Conservation (phyloP, 129 eudicot species). For the Helichrysum umbraculigerum region DNA sequence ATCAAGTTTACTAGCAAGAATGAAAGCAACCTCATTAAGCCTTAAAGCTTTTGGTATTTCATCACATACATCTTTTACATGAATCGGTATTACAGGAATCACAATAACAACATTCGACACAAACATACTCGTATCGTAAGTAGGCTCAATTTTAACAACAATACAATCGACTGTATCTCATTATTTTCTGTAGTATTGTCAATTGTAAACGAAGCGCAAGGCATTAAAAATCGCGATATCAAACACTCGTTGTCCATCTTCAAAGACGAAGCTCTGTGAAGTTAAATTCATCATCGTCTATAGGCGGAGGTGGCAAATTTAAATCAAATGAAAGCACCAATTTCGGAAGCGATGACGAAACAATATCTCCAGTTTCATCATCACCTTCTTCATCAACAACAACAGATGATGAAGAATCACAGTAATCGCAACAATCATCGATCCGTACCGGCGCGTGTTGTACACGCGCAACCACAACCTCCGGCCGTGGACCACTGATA, state of each 20-base stretch:
- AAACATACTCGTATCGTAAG: no score
- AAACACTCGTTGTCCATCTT: conserved; percentile 15
- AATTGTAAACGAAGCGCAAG: conserved; percentile 11
- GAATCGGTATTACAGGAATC: conserved; percentile 3
- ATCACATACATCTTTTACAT: not conserved
- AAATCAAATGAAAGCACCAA: conserved; percentile 59
- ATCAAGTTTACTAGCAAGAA: not conserved
- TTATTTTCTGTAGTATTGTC: conserved; percentile 26
- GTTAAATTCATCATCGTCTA: conserved; percentile 35
- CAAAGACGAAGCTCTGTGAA: conserved; percentile 77
- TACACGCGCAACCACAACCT: conserved; percentile 17
- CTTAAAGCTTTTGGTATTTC: not conserved
- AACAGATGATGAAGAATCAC: conserved; percentile 82
- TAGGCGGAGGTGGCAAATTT: conserved; percentile 56
- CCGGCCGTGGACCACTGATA: conserved; percentile 55
- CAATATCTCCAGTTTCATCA: conserved; percentile 46
- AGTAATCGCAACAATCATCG: conserved; percentile 69
- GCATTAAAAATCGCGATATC: conserved; percentile 9
- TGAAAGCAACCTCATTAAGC: not conserved
- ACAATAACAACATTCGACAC: conserved; percentile 11
- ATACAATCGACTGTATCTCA: conserved; percentile 1
- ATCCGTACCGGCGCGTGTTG: conserved; percentile 34
- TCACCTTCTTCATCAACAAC: conserved; percentile 53
- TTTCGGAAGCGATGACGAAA: conserved; percentile 39
- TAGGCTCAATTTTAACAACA: conserved; percentile 2